phyloP scores from a whole-genome alignment of 805 yeast species.

The Schwanniomyces polymorphus region DNA sequence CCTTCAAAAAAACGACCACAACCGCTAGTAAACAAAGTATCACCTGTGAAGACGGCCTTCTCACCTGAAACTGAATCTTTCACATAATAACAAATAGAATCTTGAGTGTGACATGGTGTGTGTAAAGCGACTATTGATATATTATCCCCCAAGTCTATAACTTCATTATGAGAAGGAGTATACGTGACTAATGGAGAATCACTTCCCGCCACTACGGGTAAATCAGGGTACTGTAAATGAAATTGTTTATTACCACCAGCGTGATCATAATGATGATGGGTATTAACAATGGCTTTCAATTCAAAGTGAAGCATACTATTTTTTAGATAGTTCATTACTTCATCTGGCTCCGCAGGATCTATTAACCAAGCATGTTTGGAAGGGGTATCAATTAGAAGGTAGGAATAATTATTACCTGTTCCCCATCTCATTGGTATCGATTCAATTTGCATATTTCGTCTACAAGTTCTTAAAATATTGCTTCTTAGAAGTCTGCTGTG shows the following conservation, averaged over 20 bases:
- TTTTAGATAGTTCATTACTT: slow-evolving; percentile 48
- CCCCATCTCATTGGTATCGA: slow-evolving; percentile 95
- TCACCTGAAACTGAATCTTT: slow-evolving; percentile 63
- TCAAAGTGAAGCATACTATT: slow-evolving; percentile 43
- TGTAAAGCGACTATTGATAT: slow-evolving; percentile 76
- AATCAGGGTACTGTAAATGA: slow-evolving; percentile 40
- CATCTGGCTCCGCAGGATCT: slow-evolving; percentile 90
- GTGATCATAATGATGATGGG: slow-evolving; percentile 97
- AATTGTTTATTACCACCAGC: slow-evolving; percentile 74
- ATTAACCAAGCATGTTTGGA: slow-evolving; percentile 75
- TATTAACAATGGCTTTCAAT: slow-evolving; percentile 79
- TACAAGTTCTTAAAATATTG: neutral
- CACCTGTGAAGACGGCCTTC: slow-evolving; percentile 89
- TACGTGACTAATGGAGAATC: slow-evolving; percentile 73
- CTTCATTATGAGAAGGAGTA: slow-evolving; percentile 67
- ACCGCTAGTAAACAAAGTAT: slow-evolving; percentile 90
- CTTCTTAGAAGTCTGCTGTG: neutral
- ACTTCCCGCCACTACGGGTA: slow-evolving; percentile 80
- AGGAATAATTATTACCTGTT: slow-evolving; percentile 86
- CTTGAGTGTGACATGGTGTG: slow-evolving; percentile 98
- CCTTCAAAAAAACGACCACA: slow-evolving; percentile 98
- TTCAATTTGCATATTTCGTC: slow-evolving; percentile 73
- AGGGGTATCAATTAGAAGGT: slow-evolving; percentile 67
- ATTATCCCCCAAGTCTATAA: slow-evolving; percentile 60
- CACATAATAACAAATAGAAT: slow-evolving; percentile 85